Percentiles rank a stretch among this genome's conserved stretches.
phyloP scores from a whole-genome alignment of 164 flowering plant species.

The Platanus orientalis region DNA sequence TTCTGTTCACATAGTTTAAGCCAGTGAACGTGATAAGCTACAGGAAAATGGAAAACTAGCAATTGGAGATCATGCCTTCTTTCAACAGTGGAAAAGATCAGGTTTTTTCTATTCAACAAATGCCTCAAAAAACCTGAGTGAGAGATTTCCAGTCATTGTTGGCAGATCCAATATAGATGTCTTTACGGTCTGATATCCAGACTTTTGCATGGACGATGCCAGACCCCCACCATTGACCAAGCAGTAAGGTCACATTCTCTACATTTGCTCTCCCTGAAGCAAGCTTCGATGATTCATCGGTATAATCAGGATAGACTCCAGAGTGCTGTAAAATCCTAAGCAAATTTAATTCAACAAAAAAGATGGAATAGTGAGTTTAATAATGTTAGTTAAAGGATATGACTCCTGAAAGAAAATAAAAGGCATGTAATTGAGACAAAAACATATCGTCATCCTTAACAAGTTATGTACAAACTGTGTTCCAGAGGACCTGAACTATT shows the following conservation, averaged over 20 bases:
- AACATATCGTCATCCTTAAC: background rate
- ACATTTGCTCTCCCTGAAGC: constrained; percentile 86
- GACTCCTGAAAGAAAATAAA: background rate
- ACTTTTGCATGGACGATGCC: constrained; percentile 94
- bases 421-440: background rate
- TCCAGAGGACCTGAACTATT: too few relatives aligned
- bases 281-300: constrained; percentile 62
- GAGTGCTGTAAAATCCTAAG: constrained; percentile 77
- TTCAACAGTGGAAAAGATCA: background rate
- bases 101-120: background rate
- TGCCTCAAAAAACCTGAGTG: constrained; percentile 54
- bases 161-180: constrained; percentile 90
- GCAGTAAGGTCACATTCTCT: constrained; percentile 61
- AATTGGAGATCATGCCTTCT: background rate
- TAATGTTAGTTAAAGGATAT: background rate
- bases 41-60: too few relatives aligned
- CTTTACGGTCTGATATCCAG: constrained; percentile 78
- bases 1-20: too few relatives aligned
- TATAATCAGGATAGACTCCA: constrained; percentile 85
- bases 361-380: constrained; percentile 1
- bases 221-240: constrained; percentile 85
- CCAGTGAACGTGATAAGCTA: too few relatives aligned
- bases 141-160: constrained; percentile 99
- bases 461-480: too few relatives aligned
- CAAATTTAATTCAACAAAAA: constrained; percentile 6